Evolutionary conservation across 163 green algal genomes (phyloP).

Genomic region (Scenedesmus sp.): DNA sequence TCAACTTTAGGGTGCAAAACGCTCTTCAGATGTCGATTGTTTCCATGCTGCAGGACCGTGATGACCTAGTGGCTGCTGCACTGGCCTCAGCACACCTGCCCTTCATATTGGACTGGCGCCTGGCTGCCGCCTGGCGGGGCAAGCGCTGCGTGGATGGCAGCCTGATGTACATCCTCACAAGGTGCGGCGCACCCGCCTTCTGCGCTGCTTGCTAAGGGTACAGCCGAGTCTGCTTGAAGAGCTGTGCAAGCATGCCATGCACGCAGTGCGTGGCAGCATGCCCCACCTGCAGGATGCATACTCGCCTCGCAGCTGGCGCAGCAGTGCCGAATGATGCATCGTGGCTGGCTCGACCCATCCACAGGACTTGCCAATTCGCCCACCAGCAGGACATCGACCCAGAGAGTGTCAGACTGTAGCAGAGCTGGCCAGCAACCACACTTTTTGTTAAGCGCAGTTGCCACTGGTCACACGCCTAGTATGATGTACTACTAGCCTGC

Average conservation of each 20-base stretch:
- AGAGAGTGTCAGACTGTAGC: too few relatives aligned
- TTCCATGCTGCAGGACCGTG: slow-evolving; percentile 24
- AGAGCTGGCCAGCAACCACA: not conserved
- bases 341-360: too few relatives aligned
- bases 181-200: not conserved
- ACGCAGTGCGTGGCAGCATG: not conserved
- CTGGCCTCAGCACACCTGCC: slow-evolving; percentile 62
- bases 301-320: too few relatives aligned
- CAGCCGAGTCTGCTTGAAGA: not conserved
- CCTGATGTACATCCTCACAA: slow-evolving; percentile 46
- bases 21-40: not conserved
- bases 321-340: too few relatives aligned
- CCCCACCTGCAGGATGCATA: too few relatives aligned
- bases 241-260: not conserved
- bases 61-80: slow-evolving; percentile 50
- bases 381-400: too few relatives aligned
- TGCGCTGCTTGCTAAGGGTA: not conserved
- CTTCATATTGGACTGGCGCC: slow-evolving; percentile 56
- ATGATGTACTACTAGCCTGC: not conserved
- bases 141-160: slow-evolving; percentile 56
- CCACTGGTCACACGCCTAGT: not conserved
- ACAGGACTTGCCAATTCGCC: too few relatives aligned
- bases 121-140: slow-evolving; percentile 46
- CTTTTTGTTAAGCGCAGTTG: not conserved
- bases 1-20: not conserved